These are phyloP conservation scores for Apiospora koreana DNA, from an alignment of 2,329 filamentous ascomycete species.

Conservation along the genomic window DNA sequence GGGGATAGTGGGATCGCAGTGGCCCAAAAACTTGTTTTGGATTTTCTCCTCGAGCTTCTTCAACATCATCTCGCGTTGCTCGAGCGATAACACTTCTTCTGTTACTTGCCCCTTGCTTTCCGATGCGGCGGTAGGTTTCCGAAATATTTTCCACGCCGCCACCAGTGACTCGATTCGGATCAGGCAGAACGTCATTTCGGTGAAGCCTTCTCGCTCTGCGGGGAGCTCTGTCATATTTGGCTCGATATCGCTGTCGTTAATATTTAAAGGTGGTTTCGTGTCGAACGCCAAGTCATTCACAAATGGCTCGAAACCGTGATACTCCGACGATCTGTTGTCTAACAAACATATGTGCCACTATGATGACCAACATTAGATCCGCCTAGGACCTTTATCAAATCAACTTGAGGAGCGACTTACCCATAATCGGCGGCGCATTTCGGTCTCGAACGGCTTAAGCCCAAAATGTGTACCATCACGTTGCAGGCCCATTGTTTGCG, in stretches of 20 bases:
- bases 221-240: background rate
- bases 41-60: background rate
- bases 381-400: too few relatives aligned
- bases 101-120: background rate
- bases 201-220: background rate
- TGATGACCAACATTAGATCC: background rate
- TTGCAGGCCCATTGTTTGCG: conserved; percentile 9
- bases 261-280: background rate
- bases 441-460: conserved; percentile 6
- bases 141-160: background rate
- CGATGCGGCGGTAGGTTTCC: background rate
- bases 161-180: background rate
- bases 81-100: background rate
- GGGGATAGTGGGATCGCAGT: background rate
- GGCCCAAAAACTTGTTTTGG: background rate
- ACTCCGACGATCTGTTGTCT: conserved; percentile 7
- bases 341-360: conserved; percentile 9
- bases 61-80: background rate
- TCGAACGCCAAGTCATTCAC: background rate
- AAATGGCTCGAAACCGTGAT: conserved; percentile 1
- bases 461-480: conserved; percentile 11
- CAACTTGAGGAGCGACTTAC: too few relatives aligned
- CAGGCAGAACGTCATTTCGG: conserved; percentile 12
- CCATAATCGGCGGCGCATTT: conserved; percentile 8
- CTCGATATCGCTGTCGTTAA: conserved; percentile 6